Percentiles rank a stretch among this genome's conserved stretches.
phyloP scores from a whole-genome alignment of 331 rosid species.

The Cydonia oblonga region DNA sequence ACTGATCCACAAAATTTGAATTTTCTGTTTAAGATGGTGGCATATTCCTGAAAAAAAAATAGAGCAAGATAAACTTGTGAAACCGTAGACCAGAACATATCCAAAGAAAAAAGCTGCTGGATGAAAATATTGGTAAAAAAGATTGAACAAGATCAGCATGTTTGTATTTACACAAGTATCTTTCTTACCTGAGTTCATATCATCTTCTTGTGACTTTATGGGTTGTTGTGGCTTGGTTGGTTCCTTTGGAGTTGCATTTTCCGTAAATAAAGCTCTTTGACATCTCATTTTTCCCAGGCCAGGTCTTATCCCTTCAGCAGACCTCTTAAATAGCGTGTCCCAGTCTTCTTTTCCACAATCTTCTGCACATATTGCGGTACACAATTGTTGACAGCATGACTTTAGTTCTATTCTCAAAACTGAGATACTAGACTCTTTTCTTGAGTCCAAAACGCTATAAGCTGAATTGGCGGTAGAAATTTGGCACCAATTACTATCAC shows the following conservation, averaged over 20 bases:
- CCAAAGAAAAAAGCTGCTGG: neutral
- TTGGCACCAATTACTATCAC: neutral
- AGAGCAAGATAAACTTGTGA: constrained; percentile 11
- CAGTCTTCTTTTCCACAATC: constrained; percentile 2
- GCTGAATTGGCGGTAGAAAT: neutral
- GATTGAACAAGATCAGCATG: constrained; percentile 1
- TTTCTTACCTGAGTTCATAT: constrained; percentile 17
- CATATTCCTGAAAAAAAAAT: constrained; percentile 21
- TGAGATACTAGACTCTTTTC: constrained; percentile 15
- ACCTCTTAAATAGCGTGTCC: constrained; percentile 1
- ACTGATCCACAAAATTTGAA: constrained; percentile 13
- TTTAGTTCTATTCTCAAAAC: constrained; percentile 6
- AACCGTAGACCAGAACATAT: neutral
- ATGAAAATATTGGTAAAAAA: neutral
- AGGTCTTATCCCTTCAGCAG: neutral
- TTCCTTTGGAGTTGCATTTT: neutral
- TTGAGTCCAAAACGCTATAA: constrained; percentile 2
- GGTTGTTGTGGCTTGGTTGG: neutral
- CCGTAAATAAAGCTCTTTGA: constrained; percentile 14
- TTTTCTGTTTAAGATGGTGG: constrained; percentile 16
- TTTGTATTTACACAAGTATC: neutral
- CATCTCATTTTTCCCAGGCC: constrained; percentile 8
- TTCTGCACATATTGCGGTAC: neutral
- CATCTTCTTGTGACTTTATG: constrained; percentile 9
- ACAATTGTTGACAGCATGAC: neutral